Conservation (phyloP, 2,329 filamentous ascomycete genomes). For the Cladosporium sp. region DNA sequence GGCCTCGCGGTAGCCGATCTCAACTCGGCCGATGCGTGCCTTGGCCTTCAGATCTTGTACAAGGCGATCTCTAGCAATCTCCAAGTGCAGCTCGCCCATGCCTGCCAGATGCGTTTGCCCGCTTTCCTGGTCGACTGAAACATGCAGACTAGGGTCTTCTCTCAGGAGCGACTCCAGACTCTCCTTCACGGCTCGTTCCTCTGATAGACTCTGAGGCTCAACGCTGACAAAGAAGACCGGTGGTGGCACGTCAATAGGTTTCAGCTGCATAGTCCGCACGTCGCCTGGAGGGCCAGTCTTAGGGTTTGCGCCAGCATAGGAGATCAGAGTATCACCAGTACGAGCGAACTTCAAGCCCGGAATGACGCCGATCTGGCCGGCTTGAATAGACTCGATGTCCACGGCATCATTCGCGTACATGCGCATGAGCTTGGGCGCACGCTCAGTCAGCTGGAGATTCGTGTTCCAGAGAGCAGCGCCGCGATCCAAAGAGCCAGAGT, state of each 20-base stretch:
- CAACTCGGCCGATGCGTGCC: constrained; percentile 80
- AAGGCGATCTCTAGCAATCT: constrained; percentile 84
- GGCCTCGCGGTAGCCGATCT: constrained; percentile 92
- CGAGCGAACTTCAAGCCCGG: constrained; percentile 85
- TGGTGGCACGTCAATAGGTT: constrained; percentile 83
- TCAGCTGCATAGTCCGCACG: constrained; percentile 72
- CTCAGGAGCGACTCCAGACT: constrained; percentile 74
- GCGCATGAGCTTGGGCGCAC: constrained; percentile 74
- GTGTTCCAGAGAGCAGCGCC: constrained; percentile 83
- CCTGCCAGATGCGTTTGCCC: constrained; percentile 91
- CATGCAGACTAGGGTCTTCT: constrained; percentile 88
- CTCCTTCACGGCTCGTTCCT: constrained; percentile 74
- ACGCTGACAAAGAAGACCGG: constrained; percentile 97
- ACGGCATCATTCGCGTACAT: constrained; percentile 87
- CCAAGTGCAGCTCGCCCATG: constrained; percentile 94
- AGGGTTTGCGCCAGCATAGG: constrained; percentile 59
- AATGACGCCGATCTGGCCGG: constrained; percentile 92
- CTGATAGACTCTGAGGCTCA: constrained; percentile 71
- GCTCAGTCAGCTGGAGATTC: constrained; percentile 72
- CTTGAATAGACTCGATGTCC: constrained; percentile 72
- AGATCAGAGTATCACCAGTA: constrained; percentile 87
- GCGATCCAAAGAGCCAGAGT: constrained; percentile 73
- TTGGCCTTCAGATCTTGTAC: constrained; percentile 85
- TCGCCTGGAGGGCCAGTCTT: constrained; percentile 63
- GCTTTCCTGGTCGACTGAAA: constrained; percentile 80